A percentile compares a stretch with the other conserved stretches of the same genome.
phyloP scores from a whole-genome alignment of 148 eudicot species.

The Rhododendron henanense region DNA sequence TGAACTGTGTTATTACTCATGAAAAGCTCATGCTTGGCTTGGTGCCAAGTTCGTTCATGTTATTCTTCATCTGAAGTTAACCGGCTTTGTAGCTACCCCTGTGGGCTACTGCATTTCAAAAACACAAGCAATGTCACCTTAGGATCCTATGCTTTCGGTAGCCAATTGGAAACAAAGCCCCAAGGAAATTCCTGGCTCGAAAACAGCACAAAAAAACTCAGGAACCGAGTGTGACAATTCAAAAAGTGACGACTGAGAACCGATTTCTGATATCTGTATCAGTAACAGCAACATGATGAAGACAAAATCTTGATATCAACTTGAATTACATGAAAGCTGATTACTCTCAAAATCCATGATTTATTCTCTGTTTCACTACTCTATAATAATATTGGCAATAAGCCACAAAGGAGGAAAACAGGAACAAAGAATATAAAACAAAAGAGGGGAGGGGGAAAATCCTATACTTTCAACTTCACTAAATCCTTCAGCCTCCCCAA shows the following conservation, averaged over 20 bases:
- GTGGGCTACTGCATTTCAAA: no score
- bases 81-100: no score
- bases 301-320: background rate
- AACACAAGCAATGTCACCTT: background rate
- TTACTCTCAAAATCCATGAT: conserved; percentile 6
- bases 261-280: background rate
- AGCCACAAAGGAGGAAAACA: background rate
- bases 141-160: background rate
- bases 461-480: background rate
- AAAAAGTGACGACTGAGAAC: background rate
- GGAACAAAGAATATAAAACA: background rate
- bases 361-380: conserved; percentile 10
- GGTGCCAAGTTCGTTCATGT: background rate
- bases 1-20: background rate
- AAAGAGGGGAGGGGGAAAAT: background rate
- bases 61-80: background rate
- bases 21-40: background rate
- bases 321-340: conserved; percentile 2
- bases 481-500: conserved; percentile 13
- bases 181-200: background rate
- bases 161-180: background rate
- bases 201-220: background rate
- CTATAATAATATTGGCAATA: conserved; percentile 12
- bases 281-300: background rate
- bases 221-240: background rate